Conservation (phyloP, 148 eudicot genomes). For the Dianthus caryophyllus region DNA sequence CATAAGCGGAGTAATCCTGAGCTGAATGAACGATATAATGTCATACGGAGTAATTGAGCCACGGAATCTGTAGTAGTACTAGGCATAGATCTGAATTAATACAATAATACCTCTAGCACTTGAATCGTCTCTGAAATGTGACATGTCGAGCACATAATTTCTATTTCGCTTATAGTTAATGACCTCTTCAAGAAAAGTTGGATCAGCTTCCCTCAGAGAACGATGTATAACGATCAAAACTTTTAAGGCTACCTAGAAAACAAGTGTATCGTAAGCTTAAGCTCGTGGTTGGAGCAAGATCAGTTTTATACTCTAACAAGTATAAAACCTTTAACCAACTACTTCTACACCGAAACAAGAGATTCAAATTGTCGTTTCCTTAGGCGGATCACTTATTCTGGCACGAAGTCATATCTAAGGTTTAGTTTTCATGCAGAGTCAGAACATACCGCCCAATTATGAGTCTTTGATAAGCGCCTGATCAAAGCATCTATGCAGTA, state of each 20-base stretch:
- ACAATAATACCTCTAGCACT: conserved; percentile 73
- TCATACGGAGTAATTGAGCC: conserved; percentile 2
- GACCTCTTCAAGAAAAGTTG: conserved; percentile 82
- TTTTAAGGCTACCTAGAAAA: conserved; percentile 83
- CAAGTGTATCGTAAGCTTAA: too few relatives aligned
- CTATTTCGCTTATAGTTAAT: conserved; percentile 59
- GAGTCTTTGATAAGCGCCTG: conserved; percentile 83
- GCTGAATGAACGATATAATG: conserved; percentile 42
- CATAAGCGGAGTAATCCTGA: conserved; percentile 99
- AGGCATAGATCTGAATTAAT: conserved; percentile 10
- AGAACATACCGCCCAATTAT: conserved; percentile 88
- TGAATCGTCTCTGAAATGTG: conserved; percentile 94
- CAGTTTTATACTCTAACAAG: too few relatives aligned
- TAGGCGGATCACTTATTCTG: background rate
- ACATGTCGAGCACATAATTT: conserved; percentile 74
- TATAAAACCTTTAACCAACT: background rate
- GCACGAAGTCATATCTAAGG: background rate
- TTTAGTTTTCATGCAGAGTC: conserved; percentile 2
- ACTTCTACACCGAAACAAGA: background rate
- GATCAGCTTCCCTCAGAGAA: conserved; percentile 87
- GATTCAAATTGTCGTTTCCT: background rate
- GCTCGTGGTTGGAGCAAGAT: too few relatives aligned
- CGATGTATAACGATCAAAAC: conserved; percentile 87
- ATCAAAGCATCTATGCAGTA: conserved; percentile 95
- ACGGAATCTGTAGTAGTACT: background rate